Evolutionary conservation across 2,329 filamentous ascomycete genomes (phyloP).

Genomic region (Cadophora gregata): DNA sequence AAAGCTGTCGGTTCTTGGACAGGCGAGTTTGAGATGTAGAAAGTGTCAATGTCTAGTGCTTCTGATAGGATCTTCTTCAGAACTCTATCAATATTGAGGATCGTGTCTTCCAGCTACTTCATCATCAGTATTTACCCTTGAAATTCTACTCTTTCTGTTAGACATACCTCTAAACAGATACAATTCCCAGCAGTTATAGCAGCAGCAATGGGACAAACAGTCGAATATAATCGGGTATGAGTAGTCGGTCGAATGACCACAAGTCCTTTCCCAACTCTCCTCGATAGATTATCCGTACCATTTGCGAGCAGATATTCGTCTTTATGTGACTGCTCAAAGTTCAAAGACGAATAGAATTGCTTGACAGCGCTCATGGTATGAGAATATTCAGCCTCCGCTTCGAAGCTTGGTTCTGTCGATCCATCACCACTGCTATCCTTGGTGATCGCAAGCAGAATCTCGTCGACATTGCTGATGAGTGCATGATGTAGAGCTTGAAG

Average conservation of each 20-base stretch:
- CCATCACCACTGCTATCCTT: constrained; percentile 46
- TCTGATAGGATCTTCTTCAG: constrained; percentile 47
- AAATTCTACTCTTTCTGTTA: neutral
- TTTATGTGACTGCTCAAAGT: constrained; percentile 47
- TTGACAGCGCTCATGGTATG: constrained; percentile 49
- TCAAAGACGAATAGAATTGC: constrained; percentile 48
- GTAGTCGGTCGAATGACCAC: constrained; percentile 55
- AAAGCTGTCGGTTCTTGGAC: constrained; percentile 28
- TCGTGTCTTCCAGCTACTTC: constrained; percentile 20
- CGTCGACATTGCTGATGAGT: constrained; percentile 45
- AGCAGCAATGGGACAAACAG: constrained; percentile 51
- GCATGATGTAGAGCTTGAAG: constrained; percentile 50
- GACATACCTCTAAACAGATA: constrained; percentile 53
- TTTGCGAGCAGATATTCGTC: constrained; percentile 51
- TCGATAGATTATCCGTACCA: constrained; percentile 46
- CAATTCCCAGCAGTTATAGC: constrained; percentile 59
- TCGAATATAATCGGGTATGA: constrained; percentile 56
- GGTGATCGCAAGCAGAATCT: constrained; percentile 49
- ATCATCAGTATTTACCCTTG: neutral
- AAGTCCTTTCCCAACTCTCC: constrained; percentile 48
- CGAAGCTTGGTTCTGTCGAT: constrained; percentile 28
- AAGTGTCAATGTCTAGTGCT: constrained; percentile 55
- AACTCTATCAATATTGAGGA: constrained; percentile 49
- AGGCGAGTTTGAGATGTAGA: constrained; percentile 47
- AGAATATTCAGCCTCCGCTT: constrained; percentile 51